A percentile compares a stretch with the other conserved stretches of the same genome.
Conservation (phyloP, 139 green algal species). For the Chlorella sp. region DNA sequence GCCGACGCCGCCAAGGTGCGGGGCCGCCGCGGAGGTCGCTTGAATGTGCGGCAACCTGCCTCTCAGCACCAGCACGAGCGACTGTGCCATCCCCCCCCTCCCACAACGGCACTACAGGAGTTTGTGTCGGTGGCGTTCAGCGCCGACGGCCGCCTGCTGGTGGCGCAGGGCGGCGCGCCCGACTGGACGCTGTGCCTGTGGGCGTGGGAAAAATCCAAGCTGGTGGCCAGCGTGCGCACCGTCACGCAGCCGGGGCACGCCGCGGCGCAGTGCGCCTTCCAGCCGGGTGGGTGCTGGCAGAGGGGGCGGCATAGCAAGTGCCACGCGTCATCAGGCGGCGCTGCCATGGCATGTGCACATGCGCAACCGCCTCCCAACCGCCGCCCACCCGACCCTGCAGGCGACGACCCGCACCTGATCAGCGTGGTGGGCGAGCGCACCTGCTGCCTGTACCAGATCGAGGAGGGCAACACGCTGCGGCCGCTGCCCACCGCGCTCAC, state of each 20-base stretch:
- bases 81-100: neutral
- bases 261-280: conserved; percentile 64
- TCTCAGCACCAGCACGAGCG: too few relatives aligned
- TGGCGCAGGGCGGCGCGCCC: conserved; percentile 79
- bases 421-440: conserved; percentile 70
- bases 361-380: neutral
- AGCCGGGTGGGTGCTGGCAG: conserved; percentile 46
- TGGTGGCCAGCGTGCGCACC: conserved; percentile 56
- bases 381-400: neutral
- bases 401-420: conserved; percentile 45
- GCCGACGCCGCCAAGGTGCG: conserved; percentile 70
- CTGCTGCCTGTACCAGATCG: conserved; percentile 63
- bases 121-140: conserved; percentile 88
- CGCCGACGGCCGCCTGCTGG: conserved; percentile 81
- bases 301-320: neutral
- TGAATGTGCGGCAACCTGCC: neutral
- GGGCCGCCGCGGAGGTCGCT: neutral
- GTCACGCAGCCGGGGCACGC: conserved; percentile 29
- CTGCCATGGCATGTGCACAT: neutral
- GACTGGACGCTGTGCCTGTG: conserved; percentile 92
- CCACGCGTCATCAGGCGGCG: neutral
- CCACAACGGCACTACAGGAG: conserved; percentile 59
- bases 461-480: conserved; percentile 55
- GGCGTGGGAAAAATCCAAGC: conserved; percentile 91
- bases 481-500: conserved; percentile 54